A percentile compares a stretch with the other conserved stretches of the same genome.
Conservation (phyloP, 192 early-diverging fungal genomes). For the Linnemannia schmuckeri region DNA sequence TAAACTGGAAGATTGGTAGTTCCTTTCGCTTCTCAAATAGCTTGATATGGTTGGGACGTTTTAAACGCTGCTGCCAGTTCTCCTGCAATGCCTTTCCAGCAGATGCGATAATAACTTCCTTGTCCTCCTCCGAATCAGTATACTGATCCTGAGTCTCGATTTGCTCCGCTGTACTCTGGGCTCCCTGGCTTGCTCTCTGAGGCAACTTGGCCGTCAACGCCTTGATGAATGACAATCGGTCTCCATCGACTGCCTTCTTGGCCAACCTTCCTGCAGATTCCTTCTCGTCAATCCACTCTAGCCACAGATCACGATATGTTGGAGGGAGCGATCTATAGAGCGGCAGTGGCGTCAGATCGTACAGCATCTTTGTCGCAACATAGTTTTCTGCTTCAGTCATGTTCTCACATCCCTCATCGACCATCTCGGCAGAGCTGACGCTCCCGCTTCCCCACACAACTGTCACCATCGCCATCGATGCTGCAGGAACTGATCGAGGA, state of each 20-base stretch:
- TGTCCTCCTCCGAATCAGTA: background rate
- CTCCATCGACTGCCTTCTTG: conserved; percentile 39
- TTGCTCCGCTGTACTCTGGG: conserved; percentile 6
- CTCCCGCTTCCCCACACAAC: conserved; percentile 50
- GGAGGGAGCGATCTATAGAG: conserved; percentile 69
- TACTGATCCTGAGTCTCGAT: conserved; percentile 6
- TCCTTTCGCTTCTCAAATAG: conserved; percentile 61
- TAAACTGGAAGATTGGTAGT: conserved; percentile 73
- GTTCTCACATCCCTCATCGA: conserved; percentile 54
- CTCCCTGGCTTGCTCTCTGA: background rate
- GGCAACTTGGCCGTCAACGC: conserved; percentile 32
- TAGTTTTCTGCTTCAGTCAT: conserved; percentile 65
- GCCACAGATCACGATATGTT: conserved; percentile 72
- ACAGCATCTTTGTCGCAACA: conserved; percentile 66
- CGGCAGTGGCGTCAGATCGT: conserved; percentile 59
- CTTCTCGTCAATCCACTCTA: conserved; percentile 61
- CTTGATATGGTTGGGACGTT: conserved; percentile 41
- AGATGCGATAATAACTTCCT: conserved; percentile 17
- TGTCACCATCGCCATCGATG: conserved; percentile 23
- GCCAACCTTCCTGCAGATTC: conserved; percentile 42
- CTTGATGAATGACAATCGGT: conserved; percentile 49
- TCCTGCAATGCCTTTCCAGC: conserved; percentile 34
- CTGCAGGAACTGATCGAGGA: conserved; percentile 1
- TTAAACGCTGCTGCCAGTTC: conserved; percentile 31
- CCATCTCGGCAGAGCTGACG: conserved; percentile 28